Base-by-base conservation (phyloP, 1,284 basidiomycete species). In the Anthracocystis panici-leucophaei region DNA sequence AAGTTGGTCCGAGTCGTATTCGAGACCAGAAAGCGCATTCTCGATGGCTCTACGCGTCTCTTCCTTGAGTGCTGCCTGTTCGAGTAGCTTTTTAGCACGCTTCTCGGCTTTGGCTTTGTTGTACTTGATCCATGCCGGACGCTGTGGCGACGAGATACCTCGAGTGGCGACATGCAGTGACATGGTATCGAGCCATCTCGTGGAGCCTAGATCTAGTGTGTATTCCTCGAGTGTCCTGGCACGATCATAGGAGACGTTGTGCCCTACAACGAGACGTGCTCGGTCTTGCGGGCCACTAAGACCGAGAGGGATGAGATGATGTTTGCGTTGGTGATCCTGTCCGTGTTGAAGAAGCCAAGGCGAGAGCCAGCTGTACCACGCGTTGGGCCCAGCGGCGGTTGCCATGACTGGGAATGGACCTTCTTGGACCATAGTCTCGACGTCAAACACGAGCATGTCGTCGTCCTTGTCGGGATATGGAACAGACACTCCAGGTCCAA, bases 291-390 rank as follows among this genome's bases (percentile, higher is more conserved):
- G 63, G 25, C 73, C 56, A 31, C 66, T 63, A 0, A 80, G 79
- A 1, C 81, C 92, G 5, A 95, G 77, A 0, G 93, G 91, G 57
- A 96, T 91, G 51, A 96, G 87, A 46, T 95, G 95, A 51, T 90
- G 88, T 1, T 89, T 88, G 50, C 90, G 87, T 2, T 87, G 84
- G 35, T 75, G 51, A 6, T 65, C 48, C 5, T 73, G 56, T 2
- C 90, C 88, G 72, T 92, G 89, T 12, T 90, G 90, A 6, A 97
- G 89, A 5, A 99, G 87, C 91, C 94, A 96, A 0, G 96, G 96
- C 1, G 93, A 95, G 64, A 97, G 90, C 96, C 97, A 99, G 5
- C 91, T 90, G 84, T 99, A 99, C 95, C 96, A 99, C 0, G 91
- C 91, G 40, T 90, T 90, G 18, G 89, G 88, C 5, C 94, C 91